Evolutionary conservation across 345 rosid genomes (phyloP).

Genomic region (Pistacia integerrima): DNA sequence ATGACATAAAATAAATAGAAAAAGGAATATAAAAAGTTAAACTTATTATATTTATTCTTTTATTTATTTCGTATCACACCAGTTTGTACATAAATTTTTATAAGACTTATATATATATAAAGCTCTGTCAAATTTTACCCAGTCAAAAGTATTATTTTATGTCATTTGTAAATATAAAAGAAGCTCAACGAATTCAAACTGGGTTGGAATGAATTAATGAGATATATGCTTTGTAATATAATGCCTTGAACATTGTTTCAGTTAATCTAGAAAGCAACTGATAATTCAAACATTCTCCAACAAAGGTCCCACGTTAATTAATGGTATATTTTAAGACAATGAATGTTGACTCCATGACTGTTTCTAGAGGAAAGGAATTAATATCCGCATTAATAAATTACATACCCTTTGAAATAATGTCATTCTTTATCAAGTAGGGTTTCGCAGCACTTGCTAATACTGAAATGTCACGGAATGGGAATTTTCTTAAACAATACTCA

Average conservation of each 20-base stretch:
- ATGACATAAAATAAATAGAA: too few species aligned
- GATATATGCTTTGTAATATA: too few species aligned
- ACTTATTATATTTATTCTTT: too few species aligned
- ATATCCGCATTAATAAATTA: background rate
- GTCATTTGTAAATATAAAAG: background rate
- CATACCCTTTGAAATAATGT: background rate
- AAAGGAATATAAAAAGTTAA: too few species aligned
- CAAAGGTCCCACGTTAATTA: background rate
- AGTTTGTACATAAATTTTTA: too few species aligned
- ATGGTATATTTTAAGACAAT: background rate
- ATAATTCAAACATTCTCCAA: slow-evolving; percentile 1
- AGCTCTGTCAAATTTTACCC: too few species aligned
- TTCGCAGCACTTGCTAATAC: background rate
- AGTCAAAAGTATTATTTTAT: too few species aligned
- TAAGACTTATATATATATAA: too few species aligned
- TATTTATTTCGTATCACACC: too few species aligned
- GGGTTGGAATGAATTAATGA: too few species aligned
- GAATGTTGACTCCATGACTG: background rate
- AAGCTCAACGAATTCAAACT: background rate
- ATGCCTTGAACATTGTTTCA: background rate
- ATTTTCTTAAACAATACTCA: background rate
- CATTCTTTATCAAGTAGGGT: background rate
- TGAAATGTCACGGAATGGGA: background rate
- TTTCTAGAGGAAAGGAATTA: background rate
- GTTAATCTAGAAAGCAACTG: background rate